Evolutionary conservation across 176 grass and related monocot genomes (phyloP), one percentile per base, ranked within the genome.

Genomic region (Carex parvula): DNA sequence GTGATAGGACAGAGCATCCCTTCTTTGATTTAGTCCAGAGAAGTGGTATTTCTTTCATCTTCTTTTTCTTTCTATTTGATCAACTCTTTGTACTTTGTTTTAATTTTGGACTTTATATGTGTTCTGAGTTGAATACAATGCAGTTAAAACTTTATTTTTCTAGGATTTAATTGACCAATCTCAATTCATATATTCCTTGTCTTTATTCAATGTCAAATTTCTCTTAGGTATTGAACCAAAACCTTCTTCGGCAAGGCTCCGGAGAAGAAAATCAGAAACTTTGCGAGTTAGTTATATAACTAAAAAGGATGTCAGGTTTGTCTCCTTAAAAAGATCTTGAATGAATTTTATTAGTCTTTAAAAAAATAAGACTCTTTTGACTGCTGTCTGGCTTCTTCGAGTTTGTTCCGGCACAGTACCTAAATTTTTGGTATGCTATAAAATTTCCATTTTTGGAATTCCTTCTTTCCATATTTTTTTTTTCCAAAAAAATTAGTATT

Each of bases 261-360:
- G 83, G 70, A 89, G 85, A 91, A 81, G 92, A 70, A 94, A 91
- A 89, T 94, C 91, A 17, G 92, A 91, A 85, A 91, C 48, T 64
- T 85, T 94, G 3, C 79, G 85, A 41, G 71, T 94, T 69, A 91
- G 79, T 84, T 94, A 94, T 62, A 89, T 94, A 87, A 89, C 46
- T 61, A 94, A 67, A 58, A 89, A 91, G 84, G 92, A 94, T 76
- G 81, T 91, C 78, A 94, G 92, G 92, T 91, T 85, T 80, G 89
- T 17, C 14, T 73, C 21, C 48, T 77, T 77, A 3, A 44, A n/a
- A 26, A 54, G 12, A 52, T 57, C 10, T 56, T 56, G 32, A 30
- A 57, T 56, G 15, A 75, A 78, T 33, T 57, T 6, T 78, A 13
- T 77, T 77, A 3, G 14, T 57, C 52, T 57, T 78, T 78, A 78